Base-by-base conservation (phyloP, 2,329 filamentous ascomycete species). In the Ascocoryne sarcoides region DNA sequence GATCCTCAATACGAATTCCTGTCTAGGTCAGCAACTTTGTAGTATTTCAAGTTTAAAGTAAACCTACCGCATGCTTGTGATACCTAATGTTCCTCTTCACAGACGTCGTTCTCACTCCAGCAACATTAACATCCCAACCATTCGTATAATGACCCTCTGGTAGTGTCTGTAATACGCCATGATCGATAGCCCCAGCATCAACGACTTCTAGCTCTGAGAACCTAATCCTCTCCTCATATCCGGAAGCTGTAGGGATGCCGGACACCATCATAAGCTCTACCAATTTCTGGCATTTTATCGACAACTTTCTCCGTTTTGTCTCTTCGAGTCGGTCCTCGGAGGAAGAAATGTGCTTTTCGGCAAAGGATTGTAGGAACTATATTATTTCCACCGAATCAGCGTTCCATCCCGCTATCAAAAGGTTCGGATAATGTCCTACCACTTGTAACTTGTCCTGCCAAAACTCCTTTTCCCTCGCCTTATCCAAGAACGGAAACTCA, bases 201-300 rank as follows among this genome's bases (percentile, higher is more conserved):
- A 98, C 87, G 17, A 96, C 88, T 59, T 98, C 92, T 65, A 98
- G 83, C 64, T 98, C 92, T 1, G 88, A 87, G 60, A 98, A 98
- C 37, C 88, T 79, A 58, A 98, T 95, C 43, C 92, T 79, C 68
- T 98, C 92, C 64, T 98, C 92, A 60, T 96, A 98, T 2, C 92
- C 92, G 4, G 89, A 95, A 3, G 92, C 88, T 1, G 92, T 98
- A 23, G 85, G 86, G 43, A 98, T 83, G 28, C 92, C 92, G 5
- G 90, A 96, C 7, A 98, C 92, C 88, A 98, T 95, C 92, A 98
- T 98, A 46, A 98, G 71, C 69, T 98, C 92, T 9, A 98, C 86
- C 43, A 98, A 68, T 67, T 98, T 98, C 62, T 92, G 82, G 35
- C 85, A 87, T 72, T 98, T 98, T 54, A 82, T 71, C 3, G 92